phyloP scores from a whole-genome alignment of 1,284 basidiomycete genomes.

The Cutaneotrichosporon sp. region DNA sequence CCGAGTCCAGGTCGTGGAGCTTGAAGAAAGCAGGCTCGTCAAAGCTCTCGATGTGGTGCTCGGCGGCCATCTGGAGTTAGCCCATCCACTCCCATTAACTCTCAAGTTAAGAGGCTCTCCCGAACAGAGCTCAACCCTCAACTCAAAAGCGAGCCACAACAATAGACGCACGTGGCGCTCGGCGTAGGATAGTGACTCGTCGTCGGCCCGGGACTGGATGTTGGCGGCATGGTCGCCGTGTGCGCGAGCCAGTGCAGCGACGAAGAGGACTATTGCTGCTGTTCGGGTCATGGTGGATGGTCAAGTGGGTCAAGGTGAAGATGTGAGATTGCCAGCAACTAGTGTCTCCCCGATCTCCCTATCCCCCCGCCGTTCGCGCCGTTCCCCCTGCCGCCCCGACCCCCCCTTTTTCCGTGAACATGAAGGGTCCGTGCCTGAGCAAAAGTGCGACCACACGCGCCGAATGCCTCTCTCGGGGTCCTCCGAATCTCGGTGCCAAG shows the following conservation, averaged over 20 bases:
- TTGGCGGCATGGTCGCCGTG: slow-evolving; percentile 29
- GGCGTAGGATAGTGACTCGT: slow-evolving; percentile 49
- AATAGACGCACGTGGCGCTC: slow-evolving; percentile 54
- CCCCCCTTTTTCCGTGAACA: no score
- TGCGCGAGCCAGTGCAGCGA: slow-evolving; percentile 21
- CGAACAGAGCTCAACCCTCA: neutral
- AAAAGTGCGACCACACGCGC: no score
- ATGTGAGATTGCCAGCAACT: no score
- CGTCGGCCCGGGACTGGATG: slow-evolving; percentile 14
- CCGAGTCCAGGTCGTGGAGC: slow-evolving; percentile 85
- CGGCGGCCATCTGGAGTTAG: slow-evolving; percentile 42
- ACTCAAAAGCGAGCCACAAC: no score
- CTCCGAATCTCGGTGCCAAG: no score
- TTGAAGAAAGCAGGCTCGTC: slow-evolving; percentile 49
- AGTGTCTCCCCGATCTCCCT: no score
- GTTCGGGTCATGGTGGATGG: slow-evolving; percentile 10
- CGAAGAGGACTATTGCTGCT: slow-evolving; percentile 14
- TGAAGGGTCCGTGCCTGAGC: no score
- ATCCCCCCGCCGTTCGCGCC: no score
- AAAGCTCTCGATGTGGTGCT: slow-evolving; percentile 49
- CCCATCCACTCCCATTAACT: neutral
- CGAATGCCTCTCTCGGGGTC: no score
- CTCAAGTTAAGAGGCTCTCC: neutral
- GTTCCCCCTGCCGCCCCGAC: no score
- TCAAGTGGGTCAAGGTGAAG: neutral